phyloP scores from a whole-genome alignment of 1,139 yeast genomes.

The Suhomyces kunorum region DNA sequence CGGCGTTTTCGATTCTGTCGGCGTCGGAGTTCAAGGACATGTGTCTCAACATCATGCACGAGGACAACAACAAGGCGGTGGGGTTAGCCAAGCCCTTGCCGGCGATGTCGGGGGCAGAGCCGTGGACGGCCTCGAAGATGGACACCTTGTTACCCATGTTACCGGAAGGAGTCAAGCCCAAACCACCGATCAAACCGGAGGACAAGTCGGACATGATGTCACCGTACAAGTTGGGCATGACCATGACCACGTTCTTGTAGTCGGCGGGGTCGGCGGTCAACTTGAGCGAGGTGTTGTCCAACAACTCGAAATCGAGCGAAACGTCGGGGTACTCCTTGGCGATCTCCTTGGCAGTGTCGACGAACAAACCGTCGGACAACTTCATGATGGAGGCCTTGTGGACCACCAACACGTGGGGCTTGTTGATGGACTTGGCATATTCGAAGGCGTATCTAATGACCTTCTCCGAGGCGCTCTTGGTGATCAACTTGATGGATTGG shows the following conservation, averaged over 20 bases:
- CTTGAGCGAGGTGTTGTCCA: constrained; percentile 92
- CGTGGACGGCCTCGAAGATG: constrained; percentile 98
- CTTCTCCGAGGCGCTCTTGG: constrained; percentile 94
- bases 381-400: constrained; percentile 99
- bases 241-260: constrained; percentile 84
- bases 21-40: constrained; percentile 86
- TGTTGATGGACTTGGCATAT: constrained; percentile 86
- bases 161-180: constrained; percentile 98
- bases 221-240: constrained; percentile 99
- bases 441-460: constrained; percentile 96
- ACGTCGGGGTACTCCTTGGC: constrained; percentile 92
- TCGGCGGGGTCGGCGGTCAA: constrained; percentile 87
- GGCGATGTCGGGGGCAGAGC: constrained; percentile 98
- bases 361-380: constrained; percentile 95
- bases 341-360: constrained; percentile 85
- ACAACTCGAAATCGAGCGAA: constrained; percentile 77
- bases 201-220: constrained; percentile 97
- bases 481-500: constrained; percentile 95
- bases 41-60: constrained; percentile 99
- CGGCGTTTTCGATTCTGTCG: constrained; percentile 83
- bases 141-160: constrained; percentile 98
- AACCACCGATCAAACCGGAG: constrained; percentile 96
- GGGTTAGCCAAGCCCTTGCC: constrained; percentile 99
- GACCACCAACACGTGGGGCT: constrained; percentile 89
- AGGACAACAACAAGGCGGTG: constrained; percentile 91